These are phyloP conservation scores for Aspergillus sclerotioniger DNA, from an alignment of 495 filamentous ascomycete species.

Conservation along the genomic window DNA sequence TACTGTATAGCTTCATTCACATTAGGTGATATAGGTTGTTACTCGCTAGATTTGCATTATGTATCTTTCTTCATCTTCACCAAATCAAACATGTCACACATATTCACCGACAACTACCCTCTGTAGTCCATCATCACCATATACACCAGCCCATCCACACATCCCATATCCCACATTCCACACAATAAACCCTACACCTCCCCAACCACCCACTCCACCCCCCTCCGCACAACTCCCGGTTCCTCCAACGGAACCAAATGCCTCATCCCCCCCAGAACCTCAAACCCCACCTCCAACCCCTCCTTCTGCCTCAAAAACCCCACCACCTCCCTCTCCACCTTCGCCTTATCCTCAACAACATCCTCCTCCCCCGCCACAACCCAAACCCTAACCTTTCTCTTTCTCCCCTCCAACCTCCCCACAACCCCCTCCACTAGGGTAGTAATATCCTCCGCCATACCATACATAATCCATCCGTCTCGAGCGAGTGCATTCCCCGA, in stretches of 20 bases:
- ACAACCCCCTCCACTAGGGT: conserved; percentile 10
- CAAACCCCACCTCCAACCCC: conserved; percentile 11
- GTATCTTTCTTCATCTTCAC: no score
- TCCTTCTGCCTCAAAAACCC: conserved; percentile 17
- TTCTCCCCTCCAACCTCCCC: neutral
- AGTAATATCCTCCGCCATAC: conserved; percentile 40
- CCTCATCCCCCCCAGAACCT: conserved; percentile 10
- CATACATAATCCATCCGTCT: conserved; percentile 38
- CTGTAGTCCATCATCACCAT: no score
- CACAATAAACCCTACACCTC: neutral
- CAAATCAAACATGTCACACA: no score
- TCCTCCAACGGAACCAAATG: conserved; percentile 22
- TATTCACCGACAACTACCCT: no score
- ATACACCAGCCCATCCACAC: neutral
- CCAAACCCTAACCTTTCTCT: conserved; percentile 12
- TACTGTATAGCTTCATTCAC: no score
- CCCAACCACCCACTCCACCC: neutral
- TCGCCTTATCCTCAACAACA: conserved; percentile 34
- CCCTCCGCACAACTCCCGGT: conserved; percentile 1
- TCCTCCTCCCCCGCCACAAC: conserved; percentile 34
- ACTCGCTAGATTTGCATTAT: no score
- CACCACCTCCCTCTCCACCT: conserved; percentile 28
- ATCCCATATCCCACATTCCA: neutral
- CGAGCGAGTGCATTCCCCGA: conserved; percentile 32
- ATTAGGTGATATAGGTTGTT: no score